Percentiles rank a stretch among this genome's conserved stretches.
Conservation (phyloP, 1,139 yeast species). For the Scheffersomyces lignicola region DNA sequence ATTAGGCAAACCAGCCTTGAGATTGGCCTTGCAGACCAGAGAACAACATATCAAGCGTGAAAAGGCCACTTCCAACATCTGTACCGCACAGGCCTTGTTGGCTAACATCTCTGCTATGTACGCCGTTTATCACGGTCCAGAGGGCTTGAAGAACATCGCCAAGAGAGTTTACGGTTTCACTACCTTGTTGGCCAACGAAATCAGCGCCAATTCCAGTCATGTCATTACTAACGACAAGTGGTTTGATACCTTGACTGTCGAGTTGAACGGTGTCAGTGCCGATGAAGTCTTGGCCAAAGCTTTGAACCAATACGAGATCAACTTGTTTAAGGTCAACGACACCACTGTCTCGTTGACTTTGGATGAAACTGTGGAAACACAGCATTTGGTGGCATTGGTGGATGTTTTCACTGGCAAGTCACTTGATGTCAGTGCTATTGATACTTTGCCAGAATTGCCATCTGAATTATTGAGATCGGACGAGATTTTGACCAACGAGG, state of each 20-base stretch:
- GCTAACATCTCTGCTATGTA: constrained; percentile 96
- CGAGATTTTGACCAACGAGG: constrained; percentile 65
- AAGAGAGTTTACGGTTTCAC: constrained; percentile 76
- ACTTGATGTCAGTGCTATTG: constrained; percentile 19
- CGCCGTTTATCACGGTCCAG: constrained; percentile 95
- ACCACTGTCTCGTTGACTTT: constrained; percentile 68
- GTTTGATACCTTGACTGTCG: constrained; percentile 86
- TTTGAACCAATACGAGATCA: constrained; percentile 61
- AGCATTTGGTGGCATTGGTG: constrained; percentile 60
- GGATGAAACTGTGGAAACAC: constrained; percentile 78
- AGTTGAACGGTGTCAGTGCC: constrained; percentile 51
- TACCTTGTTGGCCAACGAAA: constrained; percentile 62
- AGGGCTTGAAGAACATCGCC: constrained; percentile 83
- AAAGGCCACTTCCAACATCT: constrained; percentile 95
- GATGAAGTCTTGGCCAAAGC: constrained; percentile 61
- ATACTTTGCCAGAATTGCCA: constrained; percentile 52
- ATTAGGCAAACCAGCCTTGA: constrained; percentile 80
- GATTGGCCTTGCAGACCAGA: constrained; percentile 94
- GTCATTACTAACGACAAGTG: constrained; percentile 58
- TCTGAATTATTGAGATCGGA: constrained; percentile 59
- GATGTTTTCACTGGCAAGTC: constrained; percentile 52
- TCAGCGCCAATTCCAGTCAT: constrained; percentile 45
- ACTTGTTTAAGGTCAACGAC: constrained; percentile 69
- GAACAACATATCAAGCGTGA: constrained; percentile 98
- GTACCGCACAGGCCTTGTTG: constrained; percentile 95